Base-by-base conservation (phyloP, 1,284 basidiomycete species). In the Cryptococcus sp. region DNA sequence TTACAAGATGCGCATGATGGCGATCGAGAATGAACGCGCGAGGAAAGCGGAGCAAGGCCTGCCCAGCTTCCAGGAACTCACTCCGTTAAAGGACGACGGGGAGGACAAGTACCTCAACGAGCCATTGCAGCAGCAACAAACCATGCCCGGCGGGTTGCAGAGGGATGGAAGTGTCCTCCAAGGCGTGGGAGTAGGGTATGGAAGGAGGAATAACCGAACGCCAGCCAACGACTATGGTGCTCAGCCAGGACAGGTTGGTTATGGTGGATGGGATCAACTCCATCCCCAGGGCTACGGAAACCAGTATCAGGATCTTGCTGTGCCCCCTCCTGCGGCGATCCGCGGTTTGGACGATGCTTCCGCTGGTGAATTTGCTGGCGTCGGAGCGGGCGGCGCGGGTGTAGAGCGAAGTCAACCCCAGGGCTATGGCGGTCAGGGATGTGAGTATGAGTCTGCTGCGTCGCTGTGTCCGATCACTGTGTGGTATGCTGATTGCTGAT, bases 41-140 rank as follows among this genome's bases (percentile, higher is more conserved):
- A 58, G 76, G 49, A 71, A 72, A 61, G 68, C 72, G 55, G 72
- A 74, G 57, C 71, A 73, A 54, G 73, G 66, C 16, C 54, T 77
- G 41, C 75, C 75, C 7, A 60, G 49, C 20, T 77, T 77, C 61
- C 66, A 68, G 47, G 65, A 71, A 44, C 55, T 64, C 16, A 61
- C 66, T 25, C 75, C 75, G 1, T 61, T 74, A 17, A 72, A 61
- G 20, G 57, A 65, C 19, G 60, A 62, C 19, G 53, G 44, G 11
- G 72, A 77, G 53, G 70, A 76, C 56, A 70, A 76, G 60, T 77
- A 74, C 53, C 61, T 74, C 6, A 67, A 72, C 52, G 72, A 76
- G 22, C 67, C 67, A 17, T 35, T 61, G 16, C 50, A 56, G 22
- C 50, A 50, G 17, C 50, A 35, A 35, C 53, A 40, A 41, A 41